Percentiles rank a stretch among this genome's conserved stretches.
These are phyloP conservation scores for Penicillium lividum DNA, from an alignment of 495 filamentous ascomycete genomes.

Conservation along the genomic window DNA sequence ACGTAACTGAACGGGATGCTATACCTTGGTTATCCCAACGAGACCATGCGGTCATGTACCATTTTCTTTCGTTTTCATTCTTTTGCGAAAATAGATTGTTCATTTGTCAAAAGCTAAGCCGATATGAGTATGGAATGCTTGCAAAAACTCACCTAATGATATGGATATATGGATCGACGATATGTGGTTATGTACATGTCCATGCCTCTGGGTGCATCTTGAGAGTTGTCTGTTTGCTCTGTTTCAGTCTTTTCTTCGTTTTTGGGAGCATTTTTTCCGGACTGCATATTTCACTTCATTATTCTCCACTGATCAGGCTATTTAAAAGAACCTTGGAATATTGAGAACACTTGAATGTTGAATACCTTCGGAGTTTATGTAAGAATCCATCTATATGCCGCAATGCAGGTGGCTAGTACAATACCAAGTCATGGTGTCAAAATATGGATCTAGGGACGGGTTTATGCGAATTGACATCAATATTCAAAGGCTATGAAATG, in stretches of 20 bases:
- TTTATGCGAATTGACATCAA: no score
- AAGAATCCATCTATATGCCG: no score
- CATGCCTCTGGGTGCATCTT: conserved; percentile 17
- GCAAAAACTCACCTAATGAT: conserved; percentile 6
- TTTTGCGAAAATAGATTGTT: conserved; percentile 8
- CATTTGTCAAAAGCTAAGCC: background rate
- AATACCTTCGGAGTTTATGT: no score
- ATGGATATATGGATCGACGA: conserved; percentile 24
- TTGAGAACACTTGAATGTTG: background rate
- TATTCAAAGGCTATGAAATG: no score
- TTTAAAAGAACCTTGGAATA: background rate
- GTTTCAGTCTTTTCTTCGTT: conserved; percentile 8
- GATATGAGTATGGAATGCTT: conserved; percentile 13
- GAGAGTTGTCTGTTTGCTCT: conserved; percentile 11
- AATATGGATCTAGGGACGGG: no score
- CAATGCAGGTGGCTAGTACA: no score
- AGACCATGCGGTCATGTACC: conserved; percentile 3
- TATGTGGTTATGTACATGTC: conserved; percentile 20
- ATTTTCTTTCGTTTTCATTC: background rate
- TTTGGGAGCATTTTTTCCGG: background rate
- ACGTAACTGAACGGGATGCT: background rate
- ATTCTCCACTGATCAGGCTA: background rate
- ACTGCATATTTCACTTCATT: background rate
- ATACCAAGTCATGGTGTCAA: no score
- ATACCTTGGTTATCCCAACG: background rate